phyloP scores from a whole-genome alignment of 768 basidiomycete species.

The Pisolithus tinctorius region DNA sequence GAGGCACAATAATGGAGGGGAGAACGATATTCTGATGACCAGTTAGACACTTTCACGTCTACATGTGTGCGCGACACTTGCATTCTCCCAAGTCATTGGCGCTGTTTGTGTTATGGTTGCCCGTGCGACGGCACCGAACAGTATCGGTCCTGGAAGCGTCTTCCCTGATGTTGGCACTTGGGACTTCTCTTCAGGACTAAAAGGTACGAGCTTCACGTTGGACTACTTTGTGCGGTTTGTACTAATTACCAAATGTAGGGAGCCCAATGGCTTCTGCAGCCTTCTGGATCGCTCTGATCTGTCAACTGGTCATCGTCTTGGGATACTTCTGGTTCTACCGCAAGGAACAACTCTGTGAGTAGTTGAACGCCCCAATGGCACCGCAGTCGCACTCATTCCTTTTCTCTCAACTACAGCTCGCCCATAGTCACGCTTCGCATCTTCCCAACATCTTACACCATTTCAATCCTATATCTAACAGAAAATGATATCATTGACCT shows the following conservation, averaged over 20 bases:
- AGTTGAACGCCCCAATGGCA: not conserved
- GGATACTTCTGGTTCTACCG: constrained; percentile 98
- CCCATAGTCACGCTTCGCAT: constrained; percentile 11
- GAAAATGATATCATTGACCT: not conserved
- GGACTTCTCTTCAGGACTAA: constrained; percentile 71
- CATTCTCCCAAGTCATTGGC: constrained; percentile 85
- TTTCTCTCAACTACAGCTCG: constrained; percentile 14
- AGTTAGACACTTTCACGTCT: constrained; percentile 77
- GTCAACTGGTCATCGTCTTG: constrained; percentile 77
- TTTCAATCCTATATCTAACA: not conserved
- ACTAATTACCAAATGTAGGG: constrained; percentile 26
- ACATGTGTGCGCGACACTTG: constrained; percentile 90
- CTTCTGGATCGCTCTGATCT: constrained; percentile 82
- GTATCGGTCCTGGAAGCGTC: constrained; percentile 82
- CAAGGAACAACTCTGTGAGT: constrained; percentile 83
- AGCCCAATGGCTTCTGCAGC: constrained; percentile 79
- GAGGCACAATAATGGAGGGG: not conserved
- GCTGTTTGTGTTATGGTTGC: constrained; percentile 90
- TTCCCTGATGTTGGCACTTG: constrained; percentile 91
- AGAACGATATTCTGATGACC: not conserved
- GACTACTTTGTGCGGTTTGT: constrained; percentile 9
- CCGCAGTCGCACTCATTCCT: not conserved
- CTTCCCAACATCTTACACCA: not conserved
- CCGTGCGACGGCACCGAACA: constrained; percentile 82
- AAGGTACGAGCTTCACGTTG: constrained; percentile 31